Percentiles rank a stretch among this genome's conserved stretches.
Evolutionary conservation across 306 rosid genomes (phyloP).

Genomic region (Quercus cerris): DNA sequence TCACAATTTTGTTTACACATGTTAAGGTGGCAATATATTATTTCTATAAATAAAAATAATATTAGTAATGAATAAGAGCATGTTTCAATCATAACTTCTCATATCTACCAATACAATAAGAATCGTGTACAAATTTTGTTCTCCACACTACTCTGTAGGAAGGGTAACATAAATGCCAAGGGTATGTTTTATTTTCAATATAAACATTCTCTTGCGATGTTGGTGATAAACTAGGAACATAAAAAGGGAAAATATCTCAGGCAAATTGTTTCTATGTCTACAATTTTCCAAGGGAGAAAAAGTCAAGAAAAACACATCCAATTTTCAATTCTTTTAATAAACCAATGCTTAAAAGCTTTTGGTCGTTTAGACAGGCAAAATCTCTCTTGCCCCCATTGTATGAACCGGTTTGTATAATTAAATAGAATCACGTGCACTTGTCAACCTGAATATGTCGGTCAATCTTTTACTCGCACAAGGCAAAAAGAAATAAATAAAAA

Average conservation of each 20-base stretch:
- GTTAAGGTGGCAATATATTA: no score
- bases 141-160: no score
- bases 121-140: no score
- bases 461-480: conserved; percentile 40
- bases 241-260: no score
- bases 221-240: background rate
- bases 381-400: conserved; percentile 14
- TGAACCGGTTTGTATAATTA: conserved; percentile 39
- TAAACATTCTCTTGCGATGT: background rate
- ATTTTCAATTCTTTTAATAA: background rate
- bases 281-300: background rate
- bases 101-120: no score
- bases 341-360: background rate
- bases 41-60: no score
- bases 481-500: conserved; percentile 31
- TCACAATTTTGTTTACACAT: no score
- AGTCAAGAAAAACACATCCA: background rate
- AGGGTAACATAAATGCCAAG: no score
- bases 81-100: no score
- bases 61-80: no score
- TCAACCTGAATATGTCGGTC: conserved; percentile 88
- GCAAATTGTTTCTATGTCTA: background rate
- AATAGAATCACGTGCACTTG: conserved; percentile 86
- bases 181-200: background rate
- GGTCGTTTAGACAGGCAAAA: background rate